phyloP scores from a whole-genome alignment of 345 rosid species.

The Psidium friedrichsthalianum region DNA sequence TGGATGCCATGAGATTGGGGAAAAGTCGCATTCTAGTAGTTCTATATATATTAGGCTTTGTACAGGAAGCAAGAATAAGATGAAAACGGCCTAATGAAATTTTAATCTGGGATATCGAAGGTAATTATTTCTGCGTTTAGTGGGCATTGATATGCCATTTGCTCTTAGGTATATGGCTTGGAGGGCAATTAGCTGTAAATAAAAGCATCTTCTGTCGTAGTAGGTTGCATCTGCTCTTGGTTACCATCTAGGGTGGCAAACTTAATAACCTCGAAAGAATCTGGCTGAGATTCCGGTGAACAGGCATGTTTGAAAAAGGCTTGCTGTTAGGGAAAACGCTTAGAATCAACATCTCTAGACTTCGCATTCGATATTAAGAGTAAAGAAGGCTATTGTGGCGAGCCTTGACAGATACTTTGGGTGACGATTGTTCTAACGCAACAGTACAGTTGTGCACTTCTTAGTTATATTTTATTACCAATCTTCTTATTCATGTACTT shows the following conservation, averaged over 20 bases:
- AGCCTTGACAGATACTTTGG: not conserved
- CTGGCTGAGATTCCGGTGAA: not conserved
- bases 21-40: constrained; percentile 42
- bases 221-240: not conserved
- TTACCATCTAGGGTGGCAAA: not conserved
- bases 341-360: not conserved
- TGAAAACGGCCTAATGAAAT: constrained; percentile 75
- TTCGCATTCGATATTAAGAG: not conserved
- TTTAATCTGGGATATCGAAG: constrained; percentile 66
- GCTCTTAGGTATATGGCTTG: not conserved
- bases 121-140: constrained; percentile 7
- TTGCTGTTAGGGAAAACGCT: not conserved
- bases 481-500: not conserved
- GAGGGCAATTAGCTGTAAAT: not conserved
- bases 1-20: constrained; percentile 76
- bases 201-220: not conserved
- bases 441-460: not conserved
- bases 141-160: not conserved
- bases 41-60: constrained; percentile 55
- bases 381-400: not conserved
- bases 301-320: not conserved
- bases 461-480: not conserved
- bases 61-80: constrained; percentile 70
- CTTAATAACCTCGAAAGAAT: not conserved
- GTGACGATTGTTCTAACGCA: not conserved